Percentiles rank a stretch among this genome's conserved stretches.
phyloP scores from a whole-genome alignment of 148 eudicot genomes.

The Mesembryanthemum crystallinum region DNA sequence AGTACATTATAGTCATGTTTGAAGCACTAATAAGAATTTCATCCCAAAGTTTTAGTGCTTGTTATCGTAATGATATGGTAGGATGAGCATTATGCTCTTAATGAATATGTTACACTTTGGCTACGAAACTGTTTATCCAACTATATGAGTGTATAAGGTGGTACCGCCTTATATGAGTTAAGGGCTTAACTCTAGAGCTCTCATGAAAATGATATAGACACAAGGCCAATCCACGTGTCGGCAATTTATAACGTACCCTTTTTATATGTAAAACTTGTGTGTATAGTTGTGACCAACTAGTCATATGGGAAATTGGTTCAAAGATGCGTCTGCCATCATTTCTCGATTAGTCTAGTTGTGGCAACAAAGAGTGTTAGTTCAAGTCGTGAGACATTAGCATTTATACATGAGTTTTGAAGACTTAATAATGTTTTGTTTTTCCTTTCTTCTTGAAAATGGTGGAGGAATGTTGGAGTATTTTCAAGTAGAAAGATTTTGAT shows the following conservation, averaged over 20 bases:
- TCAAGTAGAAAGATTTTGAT: not conserved
- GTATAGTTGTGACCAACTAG: not conserved
- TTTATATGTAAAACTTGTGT: not conserved
- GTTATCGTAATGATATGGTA: too few species aligned
- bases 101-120: not conserved
- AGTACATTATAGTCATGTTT: not conserved
- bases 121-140: not conserved
- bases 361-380: not conserved
- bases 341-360: not conserved
- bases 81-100: too few species aligned
- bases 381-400: not conserved
- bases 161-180: not conserved
- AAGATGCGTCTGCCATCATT: not conserved
- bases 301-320: not conserved
- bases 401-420: not conserved
- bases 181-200: not conserved
- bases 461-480: not conserved
- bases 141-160: not conserved
- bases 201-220: not conserved
- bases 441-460: not conserved
- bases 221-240: not conserved
- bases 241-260: not conserved
- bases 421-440: not conserved
- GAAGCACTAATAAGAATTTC: not conserved
- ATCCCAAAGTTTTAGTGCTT: not conserved